Conservation (phyloP, 345 rosid genomes). For the Salix koriyanagi region DNA sequence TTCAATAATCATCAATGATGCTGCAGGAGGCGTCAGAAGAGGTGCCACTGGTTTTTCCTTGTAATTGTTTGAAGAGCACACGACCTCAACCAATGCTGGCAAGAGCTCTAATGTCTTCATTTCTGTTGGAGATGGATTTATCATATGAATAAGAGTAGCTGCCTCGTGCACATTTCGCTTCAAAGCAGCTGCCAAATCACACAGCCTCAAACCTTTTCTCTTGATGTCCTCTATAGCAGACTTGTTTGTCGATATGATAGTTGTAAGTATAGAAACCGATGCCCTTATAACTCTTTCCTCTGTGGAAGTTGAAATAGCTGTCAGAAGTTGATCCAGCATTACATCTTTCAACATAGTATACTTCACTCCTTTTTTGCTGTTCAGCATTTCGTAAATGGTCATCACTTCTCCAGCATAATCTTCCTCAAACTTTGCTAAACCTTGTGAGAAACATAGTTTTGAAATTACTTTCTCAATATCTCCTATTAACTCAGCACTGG, state of each 20-base stretch:
- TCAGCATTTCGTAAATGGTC: slow-evolving; percentile 58
- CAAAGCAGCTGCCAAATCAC: slow-evolving; percentile 63
- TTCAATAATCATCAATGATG: slow-evolving; percentile 85
- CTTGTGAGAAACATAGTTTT: slow-evolving; percentile 43
- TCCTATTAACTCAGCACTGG: slow-evolving; percentile 41
- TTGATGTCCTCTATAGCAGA: slow-evolving; percentile 63
- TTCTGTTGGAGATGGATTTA: slow-evolving; percentile 78
- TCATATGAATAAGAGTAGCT: slow-evolving; percentile 64
- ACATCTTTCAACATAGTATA: slow-evolving; percentile 62
- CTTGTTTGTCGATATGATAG: slow-evolving; percentile 48
- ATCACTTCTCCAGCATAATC: slow-evolving; percentile 60
- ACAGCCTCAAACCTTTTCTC: slow-evolving; percentile 57
- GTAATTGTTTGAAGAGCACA: slow-evolving; percentile 45
- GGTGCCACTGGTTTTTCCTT: slow-evolving; percentile 33
- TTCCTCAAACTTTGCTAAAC: slow-evolving; percentile 45
- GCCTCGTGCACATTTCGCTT: slow-evolving; percentile 80
- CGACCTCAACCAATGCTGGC: slow-evolving; percentile 68
- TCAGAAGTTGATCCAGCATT: slow-evolving; percentile 64
- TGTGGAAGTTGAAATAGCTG: slow-evolving; percentile 64
- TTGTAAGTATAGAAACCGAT: slow-evolving; percentile 60
- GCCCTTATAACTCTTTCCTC: slow-evolving; percentile 64
- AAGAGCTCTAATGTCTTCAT: slow-evolving; percentile 77
- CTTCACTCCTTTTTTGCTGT: slow-evolving; percentile 52
- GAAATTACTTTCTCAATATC: slow-evolving; percentile 56
- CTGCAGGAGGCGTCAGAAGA: slow-evolving; percentile 66